Conservation (phyloP, 2,329 filamentous ascomycete species). For the Sporothrix luriei region DNA sequence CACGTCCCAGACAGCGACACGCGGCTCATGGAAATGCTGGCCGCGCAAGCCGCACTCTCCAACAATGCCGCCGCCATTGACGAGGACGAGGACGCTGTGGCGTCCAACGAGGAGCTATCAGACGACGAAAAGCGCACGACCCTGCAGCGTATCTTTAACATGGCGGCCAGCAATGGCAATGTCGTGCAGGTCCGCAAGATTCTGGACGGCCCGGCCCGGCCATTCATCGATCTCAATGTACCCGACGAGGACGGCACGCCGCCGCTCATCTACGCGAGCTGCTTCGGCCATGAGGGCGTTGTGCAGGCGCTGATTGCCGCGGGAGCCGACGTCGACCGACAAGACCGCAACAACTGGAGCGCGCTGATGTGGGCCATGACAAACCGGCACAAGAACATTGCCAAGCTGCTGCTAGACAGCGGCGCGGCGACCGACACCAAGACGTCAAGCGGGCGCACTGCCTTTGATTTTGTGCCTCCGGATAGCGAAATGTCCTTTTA, state of each 20-base stretch:
- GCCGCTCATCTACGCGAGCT: slow-evolving; percentile 96
- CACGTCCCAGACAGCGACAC: slow-evolving; percentile 74
- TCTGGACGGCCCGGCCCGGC: slow-evolving; percentile 70
- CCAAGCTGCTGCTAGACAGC: slow-evolving; percentile 87
- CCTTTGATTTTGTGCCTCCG: slow-evolving; percentile 91
- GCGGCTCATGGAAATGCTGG: slow-evolving; percentile 92
- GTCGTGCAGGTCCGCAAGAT: slow-evolving; percentile 77
- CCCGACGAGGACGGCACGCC: slow-evolving; percentile 93
- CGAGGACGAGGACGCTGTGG: slow-evolving; percentile 78
- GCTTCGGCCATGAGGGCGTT: slow-evolving; percentile 91
- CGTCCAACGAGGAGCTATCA: slow-evolving; percentile 71
- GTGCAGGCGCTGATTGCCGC: slow-evolving; percentile 82
- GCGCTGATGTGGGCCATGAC: slow-evolving; percentile 99
- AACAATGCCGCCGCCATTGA: slow-evolving; percentile 63
- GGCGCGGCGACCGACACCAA: slow-evolving; percentile 95
- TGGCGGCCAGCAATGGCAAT: slow-evolving; percentile 96
- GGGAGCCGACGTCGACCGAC: slow-evolving; percentile 85
- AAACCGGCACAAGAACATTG: slow-evolving; percentile 93
- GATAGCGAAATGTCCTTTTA: slow-evolving; percentile 97
- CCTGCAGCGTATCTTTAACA: slow-evolving; percentile 85
- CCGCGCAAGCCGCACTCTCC: slow-evolving; percentile 84
- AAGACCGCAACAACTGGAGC: slow-evolving; percentile 96
- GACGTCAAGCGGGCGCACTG: slow-evolving; percentile 89
- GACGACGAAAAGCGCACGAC: slow-evolving; percentile 75
- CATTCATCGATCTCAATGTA: slow-evolving; percentile 80